Evolutionary conservation across 78 protist species (phyloP), one percentile per base, ranked within the genome.

Genomic region (Acrasis kona): DNA sequence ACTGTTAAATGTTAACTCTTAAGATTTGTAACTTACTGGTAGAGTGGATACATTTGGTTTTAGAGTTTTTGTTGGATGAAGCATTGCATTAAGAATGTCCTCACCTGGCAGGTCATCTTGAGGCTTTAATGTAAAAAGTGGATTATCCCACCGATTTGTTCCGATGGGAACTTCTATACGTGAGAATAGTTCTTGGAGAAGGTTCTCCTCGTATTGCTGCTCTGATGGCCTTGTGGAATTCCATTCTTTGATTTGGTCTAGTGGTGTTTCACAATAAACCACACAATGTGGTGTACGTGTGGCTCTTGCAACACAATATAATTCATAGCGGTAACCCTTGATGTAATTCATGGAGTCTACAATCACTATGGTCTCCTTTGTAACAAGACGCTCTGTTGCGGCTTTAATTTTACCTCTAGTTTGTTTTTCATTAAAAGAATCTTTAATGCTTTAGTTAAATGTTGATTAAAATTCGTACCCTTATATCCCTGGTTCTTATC

Each of bases 291-390:
- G 27, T 68, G 90, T 86, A 19, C 75, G 74, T 61, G 65, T 61
- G 27, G 86, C 80, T 35, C 85, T 61, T n/a, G 91, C 88, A 65
- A 65, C 38, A 72, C 90, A 86, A 70, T 69, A 89, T 4, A 86
- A 71, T 42, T 89, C 91, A 72, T 86, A 89, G 10, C 93, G 79
- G 32, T 77, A 86, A 50, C 93, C 93, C 80, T 89, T 89, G 71
- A 89, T 89, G 79, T 84, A 86, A 77, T 89, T 89, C 39, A 87
- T 70, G 19, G 85, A 71, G 57, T 89, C 93, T 9, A 68, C 41
- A 40, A 89, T 87, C 1, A 89, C 86, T 0, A 80, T 65, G 28
- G 38, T 78, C 70, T 84, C 82, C 34, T 38, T 41, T 34, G 82
- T 3, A 27, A 79, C 30, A 50, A 66, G 41, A 58, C 90, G 76